These are phyloP conservation scores for Aureobasidium namibiae DNA, from an alignment of 2,329 filamentous ascomycete species.

Conservation along the genomic window DNA sequence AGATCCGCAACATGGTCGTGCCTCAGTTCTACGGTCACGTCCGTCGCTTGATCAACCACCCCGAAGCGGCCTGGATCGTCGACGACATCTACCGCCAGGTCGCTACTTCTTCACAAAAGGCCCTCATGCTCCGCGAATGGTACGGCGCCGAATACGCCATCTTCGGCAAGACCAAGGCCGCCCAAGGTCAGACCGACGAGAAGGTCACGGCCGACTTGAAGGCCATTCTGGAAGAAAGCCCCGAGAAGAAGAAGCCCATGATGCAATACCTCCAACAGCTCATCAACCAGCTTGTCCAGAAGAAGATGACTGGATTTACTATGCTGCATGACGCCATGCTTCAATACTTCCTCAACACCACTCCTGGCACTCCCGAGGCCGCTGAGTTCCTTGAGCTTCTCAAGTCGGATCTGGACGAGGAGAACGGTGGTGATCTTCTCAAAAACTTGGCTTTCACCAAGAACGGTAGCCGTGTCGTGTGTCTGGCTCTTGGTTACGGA, in stretches of 20 bases:
- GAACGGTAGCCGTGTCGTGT: slow-evolving; percentile 74
- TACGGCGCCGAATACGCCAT: slow-evolving; percentile 90
- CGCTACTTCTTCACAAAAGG: slow-evolving; percentile 79
- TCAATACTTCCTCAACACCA: slow-evolving; percentile 82
- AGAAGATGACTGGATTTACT: slow-evolving; percentile 93
- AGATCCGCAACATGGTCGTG: slow-evolving; percentile 81
- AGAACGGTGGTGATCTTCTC: slow-evolving; percentile 67
- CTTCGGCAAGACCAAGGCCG: slow-evolving; percentile 50
- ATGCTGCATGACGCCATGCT: slow-evolving; percentile 98
- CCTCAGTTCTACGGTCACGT: slow-evolving; percentile 94
- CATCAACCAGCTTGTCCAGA: slow-evolving; percentile 89
- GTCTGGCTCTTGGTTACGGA: slow-evolving; percentile 72
- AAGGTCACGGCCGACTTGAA: slow-evolving; percentile 55
- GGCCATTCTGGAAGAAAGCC: slow-evolving; percentile 64
- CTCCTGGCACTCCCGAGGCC: slow-evolving; percentile 69
- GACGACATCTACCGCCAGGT: slow-evolving; percentile 92
- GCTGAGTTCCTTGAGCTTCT: slow-evolving; percentile 83
- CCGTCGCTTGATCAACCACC: slow-evolving; percentile 86
- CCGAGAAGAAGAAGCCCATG: slow-evolving; percentile 79
- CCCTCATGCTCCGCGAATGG: slow-evolving; percentile 81
- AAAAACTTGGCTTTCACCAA: slow-evolving; percentile 96
- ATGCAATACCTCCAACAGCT: slow-evolving; percentile 78
- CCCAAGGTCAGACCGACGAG: slow-evolving; percentile 35
- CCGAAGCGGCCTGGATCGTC: slow-evolving; percentile 94
- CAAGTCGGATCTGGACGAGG: slow-evolving; percentile 75